These are phyloP conservation scores for Kregervanrija pseudodelftensis DNA, from an alignment of 805 yeast species.

Conservation along the genomic window DNA sequence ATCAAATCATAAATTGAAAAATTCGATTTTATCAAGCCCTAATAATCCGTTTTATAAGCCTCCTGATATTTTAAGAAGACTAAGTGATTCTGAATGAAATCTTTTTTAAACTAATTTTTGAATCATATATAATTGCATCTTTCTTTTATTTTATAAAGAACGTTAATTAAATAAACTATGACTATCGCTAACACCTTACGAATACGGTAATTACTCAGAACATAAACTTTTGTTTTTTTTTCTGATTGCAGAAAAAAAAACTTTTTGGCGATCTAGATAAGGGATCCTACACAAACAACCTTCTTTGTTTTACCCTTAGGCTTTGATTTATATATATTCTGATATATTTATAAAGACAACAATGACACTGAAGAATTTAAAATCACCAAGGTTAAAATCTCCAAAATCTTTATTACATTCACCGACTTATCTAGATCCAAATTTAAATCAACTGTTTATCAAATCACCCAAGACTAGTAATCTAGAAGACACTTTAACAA, in stretches of 20 bases:
- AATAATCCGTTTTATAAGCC: slow-evolving; percentile 23
- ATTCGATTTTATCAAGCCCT: slow-evolving; percentile 10
- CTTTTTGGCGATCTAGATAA: too few relatives aligned
- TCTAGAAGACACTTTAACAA: slow-evolving; percentile 3
- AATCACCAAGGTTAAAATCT: slow-evolving; percentile 3
- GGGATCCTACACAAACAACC: too few relatives aligned
- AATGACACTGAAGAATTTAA: background rate
- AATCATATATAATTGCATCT: background rate
- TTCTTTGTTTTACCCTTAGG: too few relatives aligned
- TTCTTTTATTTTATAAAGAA: background rate
- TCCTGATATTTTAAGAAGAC: slow-evolving; percentile 19
- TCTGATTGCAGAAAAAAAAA: too few relatives aligned
- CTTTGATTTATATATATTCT: too few relatives aligned
- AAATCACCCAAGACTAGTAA: slow-evolving; percentile 14
- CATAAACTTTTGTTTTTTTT: too few relatives aligned
- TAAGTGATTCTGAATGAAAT: slow-evolving; percentile 5
- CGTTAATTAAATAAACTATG: too few relatives aligned
- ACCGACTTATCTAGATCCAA: slow-evolving; percentile 4
- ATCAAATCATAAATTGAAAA: background rate
- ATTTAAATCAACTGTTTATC: slow-evolving; percentile 3
- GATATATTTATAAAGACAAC: too few relatives aligned
- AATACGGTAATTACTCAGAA: too few relatives aligned
- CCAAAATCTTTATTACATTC: slow-evolving; percentile 8
- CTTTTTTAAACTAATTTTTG: background rate
- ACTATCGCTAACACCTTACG: too few relatives aligned